phyloP scores from a whole-genome alignment of 2,329 filamentous ascomycete genomes.

The Setomelanomma holmii region DNA sequence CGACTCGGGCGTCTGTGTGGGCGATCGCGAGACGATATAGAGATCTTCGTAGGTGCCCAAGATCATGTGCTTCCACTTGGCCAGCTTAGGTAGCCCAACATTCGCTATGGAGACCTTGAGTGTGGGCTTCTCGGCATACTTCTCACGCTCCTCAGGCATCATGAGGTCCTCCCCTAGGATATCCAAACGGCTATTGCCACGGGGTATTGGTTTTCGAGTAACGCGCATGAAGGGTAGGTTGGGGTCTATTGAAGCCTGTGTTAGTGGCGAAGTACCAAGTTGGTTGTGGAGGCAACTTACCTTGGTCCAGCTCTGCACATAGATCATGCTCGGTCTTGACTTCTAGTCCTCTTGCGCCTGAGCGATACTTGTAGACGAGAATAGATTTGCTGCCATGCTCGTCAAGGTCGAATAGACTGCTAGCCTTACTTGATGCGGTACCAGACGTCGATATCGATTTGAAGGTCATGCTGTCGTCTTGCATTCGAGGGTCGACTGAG shows the following conservation, averaged over 20 bases:
- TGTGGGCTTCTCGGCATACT: constrained; percentile 54
- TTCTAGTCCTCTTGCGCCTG: constrained; percentile 47
- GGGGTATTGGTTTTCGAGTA: constrained; percentile 56
- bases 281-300: constrained; percentile 28
- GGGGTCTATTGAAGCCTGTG: constrained; percentile 44
- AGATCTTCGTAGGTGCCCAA: constrained; percentile 56
- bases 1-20: constrained; percentile 39
- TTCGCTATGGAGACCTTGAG: constrained; percentile 57
- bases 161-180: constrained; percentile 55
- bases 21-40: constrained; percentile 57
- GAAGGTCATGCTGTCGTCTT: constrained; percentile 49
- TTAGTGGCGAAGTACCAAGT: constrained; percentile 23
- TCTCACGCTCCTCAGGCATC: constrained; percentile 40
- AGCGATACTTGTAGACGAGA: constrained; percentile 56
- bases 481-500: constrained; percentile 18
- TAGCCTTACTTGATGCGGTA: constrained; percentile 45
- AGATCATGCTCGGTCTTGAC: constrained; percentile 55
- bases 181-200: constrained; percentile 55
- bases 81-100: constrained; percentile 53
- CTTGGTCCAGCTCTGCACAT: constrained; percentile 47
- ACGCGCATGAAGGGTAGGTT: constrained; percentile 51
- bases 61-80: constrained; percentile 56
- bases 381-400: constrained; percentile 53
- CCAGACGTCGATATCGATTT: constrained; percentile 53
- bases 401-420: constrained; percentile 54